These are phyloP conservation scores for Periconia sp. DNA, from an alignment of 2,329 filamentous ascomycete species.

Conservation along the genomic window DNA sequence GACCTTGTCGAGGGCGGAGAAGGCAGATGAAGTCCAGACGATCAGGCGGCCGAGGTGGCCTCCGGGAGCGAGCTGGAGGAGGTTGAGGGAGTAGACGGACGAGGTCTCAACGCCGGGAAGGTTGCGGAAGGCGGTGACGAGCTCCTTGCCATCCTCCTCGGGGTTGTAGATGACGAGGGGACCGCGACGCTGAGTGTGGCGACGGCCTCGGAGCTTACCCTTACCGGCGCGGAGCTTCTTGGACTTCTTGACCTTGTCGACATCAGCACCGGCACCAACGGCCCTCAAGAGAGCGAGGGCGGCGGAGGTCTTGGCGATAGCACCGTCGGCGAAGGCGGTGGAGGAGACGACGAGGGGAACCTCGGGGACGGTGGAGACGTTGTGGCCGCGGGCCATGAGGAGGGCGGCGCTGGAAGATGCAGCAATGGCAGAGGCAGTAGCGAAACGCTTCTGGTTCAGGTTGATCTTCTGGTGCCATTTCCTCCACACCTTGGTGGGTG, in stretches of 20 bases:
- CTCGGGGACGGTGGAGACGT: conserved; percentile 87
- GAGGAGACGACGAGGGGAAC: conserved; percentile 97
- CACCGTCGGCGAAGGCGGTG: conserved; percentile 76
- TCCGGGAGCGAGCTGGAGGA: conserved; percentile 98
- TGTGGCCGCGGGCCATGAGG: conserved; percentile 95
- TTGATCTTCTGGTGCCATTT: conserved; percentile 99
- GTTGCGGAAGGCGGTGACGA: conserved; percentile 96
- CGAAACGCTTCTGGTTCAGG: conserved; percentile 98
- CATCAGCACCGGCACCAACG: conserved; percentile 83
- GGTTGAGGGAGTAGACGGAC: conserved; percentile 91
- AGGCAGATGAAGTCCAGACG: conserved; percentile 96
- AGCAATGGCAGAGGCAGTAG: conserved; percentile 94
- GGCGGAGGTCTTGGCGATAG: conserved; percentile 83
- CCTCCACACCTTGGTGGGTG: conserved; percentile 99
- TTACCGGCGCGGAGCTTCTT: conserved; percentile 98
- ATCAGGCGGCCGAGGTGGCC: conserved; percentile 99
- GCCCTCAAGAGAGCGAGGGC: conserved; percentile 87
- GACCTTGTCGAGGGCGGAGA: conserved; percentile 94
- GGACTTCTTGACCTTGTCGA: conserved; percentile 94
- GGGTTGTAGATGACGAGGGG: conserved; percentile 98
- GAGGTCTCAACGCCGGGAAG: conserved; percentile 96
- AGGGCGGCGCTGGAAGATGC: conserved; percentile 94
- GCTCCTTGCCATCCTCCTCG: conserved; percentile 90
- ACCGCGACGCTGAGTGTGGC: conserved; percentile 95
- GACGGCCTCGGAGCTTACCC: conserved; percentile 96